Evolutionary conservation across 305 asterid species (phyloP).

Genomic region (Fraxinus sp.): DNA sequence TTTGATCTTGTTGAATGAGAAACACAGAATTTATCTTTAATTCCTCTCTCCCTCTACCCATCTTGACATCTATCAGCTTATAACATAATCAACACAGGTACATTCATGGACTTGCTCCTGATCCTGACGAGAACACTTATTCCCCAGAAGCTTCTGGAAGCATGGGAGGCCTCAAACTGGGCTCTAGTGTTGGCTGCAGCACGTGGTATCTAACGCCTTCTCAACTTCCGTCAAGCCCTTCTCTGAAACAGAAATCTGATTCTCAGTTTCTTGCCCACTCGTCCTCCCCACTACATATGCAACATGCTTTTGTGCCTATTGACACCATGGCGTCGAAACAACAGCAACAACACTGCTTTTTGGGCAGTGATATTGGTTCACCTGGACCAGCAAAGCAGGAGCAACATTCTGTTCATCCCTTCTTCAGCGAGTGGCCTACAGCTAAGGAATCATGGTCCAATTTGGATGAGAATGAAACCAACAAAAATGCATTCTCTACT

Average conservation of each 20-base stretch:
- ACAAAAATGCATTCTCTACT: slow-evolving; percentile 57
- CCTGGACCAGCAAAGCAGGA: slow-evolving; percentile 55
- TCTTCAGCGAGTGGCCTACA: slow-evolving; percentile 88
- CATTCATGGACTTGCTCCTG: slow-evolving; percentile 48
- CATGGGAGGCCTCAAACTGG: slow-evolving; percentile 50
- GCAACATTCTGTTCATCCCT: slow-evolving; percentile 64
- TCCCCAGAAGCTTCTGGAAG: slow-evolving; percentile 57
- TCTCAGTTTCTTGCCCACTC: slow-evolving; percentile 48
- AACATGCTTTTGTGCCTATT: slow-evolving; percentile 48
- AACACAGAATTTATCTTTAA: slow-evolving; percentile 1
- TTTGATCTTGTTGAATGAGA: not conserved
- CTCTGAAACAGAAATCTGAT: slow-evolving; percentile 50
- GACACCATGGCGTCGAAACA: slow-evolving; percentile 49
- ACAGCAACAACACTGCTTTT: slow-evolving; percentile 66
- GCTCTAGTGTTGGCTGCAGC: slow-evolving; percentile 50
- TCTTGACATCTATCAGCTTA: not conserved
- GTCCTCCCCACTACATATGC: slow-evolving; percentile 44
- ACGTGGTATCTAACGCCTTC: slow-evolving; percentile 68
- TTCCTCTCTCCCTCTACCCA: not conserved
- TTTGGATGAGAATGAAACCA: slow-evolving; percentile 52
- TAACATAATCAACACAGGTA: slow-evolving; percentile 43
- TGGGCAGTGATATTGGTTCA: slow-evolving; percentile 55
- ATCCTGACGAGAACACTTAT: slow-evolving; percentile 50
- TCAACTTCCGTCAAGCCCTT: slow-evolving; percentile 58
- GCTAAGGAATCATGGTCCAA: slow-evolving; percentile 78